phyloP scores from a whole-genome alignment of 169 alveolate genomes.

The Eimeria necatrix region DNA sequence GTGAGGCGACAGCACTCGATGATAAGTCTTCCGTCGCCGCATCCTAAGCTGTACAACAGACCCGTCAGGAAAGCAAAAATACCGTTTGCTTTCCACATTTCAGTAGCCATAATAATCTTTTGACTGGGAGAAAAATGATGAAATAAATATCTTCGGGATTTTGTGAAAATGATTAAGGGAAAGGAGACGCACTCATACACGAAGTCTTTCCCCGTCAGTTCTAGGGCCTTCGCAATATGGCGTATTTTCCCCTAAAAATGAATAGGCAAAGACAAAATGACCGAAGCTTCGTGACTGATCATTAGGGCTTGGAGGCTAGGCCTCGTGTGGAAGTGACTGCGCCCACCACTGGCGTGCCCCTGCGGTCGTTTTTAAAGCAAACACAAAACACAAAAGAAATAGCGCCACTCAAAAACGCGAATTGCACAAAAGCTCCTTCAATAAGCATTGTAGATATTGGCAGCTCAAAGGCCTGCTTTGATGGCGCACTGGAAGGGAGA shows the following conservation, averaged over 20 bases:
- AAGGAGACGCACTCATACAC: conserved; percentile 73
- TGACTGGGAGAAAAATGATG: neutral
- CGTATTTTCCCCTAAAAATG: conserved; percentile 49
- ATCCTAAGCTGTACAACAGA: conserved; percentile 55
- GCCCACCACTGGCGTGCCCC: conserved; percentile 69
- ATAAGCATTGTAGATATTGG: neutral
- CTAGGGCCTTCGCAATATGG: neutral
- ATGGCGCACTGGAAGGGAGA: conserved; percentile 61
- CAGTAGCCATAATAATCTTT: neutral
- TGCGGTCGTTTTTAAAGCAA: neutral
- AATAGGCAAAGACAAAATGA: neutral
- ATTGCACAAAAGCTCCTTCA: neutral
- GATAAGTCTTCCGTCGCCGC: conserved; percentile 80
- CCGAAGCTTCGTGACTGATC: neutral
- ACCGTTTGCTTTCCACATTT: neutral
- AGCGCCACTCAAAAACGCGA: neutral
- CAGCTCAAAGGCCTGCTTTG: neutral
- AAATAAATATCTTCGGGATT: neutral
- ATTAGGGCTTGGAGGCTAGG: neutral
- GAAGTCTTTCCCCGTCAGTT: conserved; percentile 53
- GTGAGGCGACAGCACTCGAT: conserved; percentile 70
- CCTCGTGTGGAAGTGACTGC: neutral
- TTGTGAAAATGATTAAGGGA: neutral
- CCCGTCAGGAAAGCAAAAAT: neutral
- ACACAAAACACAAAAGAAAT: no score